Conservation (phyloP, 2,329 filamentous ascomycete genomes). For the Coniochaeta sp. region DNA sequence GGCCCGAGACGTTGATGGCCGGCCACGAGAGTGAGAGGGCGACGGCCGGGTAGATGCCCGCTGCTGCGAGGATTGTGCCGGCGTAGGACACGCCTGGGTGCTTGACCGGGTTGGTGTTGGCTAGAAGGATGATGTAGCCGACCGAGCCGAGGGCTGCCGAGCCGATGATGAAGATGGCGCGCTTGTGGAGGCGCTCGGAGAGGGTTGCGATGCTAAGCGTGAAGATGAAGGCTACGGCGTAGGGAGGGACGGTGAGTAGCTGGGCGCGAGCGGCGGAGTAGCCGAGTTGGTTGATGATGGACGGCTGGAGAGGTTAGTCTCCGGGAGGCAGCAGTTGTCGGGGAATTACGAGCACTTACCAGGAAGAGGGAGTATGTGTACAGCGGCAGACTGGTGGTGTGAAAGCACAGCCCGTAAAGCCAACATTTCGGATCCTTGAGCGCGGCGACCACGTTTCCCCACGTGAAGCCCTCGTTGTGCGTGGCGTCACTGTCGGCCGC, state of each 20-base stretch:
- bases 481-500: conserved; percentile 64
- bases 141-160: conserved; percentile 50
- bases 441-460: conserved; percentile 57
- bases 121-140: conserved; percentile 55
- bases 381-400: conserved; percentile 61
- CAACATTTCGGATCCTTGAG: conserved; percentile 63
- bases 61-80: conserved; percentile 57
- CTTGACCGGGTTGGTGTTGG: conserved; percentile 35
- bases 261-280: conserved; percentile 47
- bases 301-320: conserved; percentile 27
- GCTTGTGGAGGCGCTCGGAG: conserved; percentile 49
- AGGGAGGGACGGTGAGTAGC: conserved; percentile 57
- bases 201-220: conserved; percentile 52
- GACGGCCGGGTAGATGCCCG: conserved; percentile 59
- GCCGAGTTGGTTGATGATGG: conserved; percentile 47
- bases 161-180: conserved; percentile 57
- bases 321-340: neutral
- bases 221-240: conserved; percentile 53
- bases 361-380: conserved; percentile 51
- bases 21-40: conserved; percentile 63
- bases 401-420: conserved; percentile 65
- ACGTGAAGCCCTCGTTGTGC: conserved; percentile 60
- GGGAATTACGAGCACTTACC: conserved; percentile 22
- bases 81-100: conserved; percentile 51
- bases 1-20: conserved; percentile 63